A percentile compares a stretch with the other conserved stretches of the same genome.
These are phyloP conservation scores for Penicillium bialowiezense DNA, from an alignment of 495 filamentous ascomycete genomes.

Conservation along the genomic window DNA sequence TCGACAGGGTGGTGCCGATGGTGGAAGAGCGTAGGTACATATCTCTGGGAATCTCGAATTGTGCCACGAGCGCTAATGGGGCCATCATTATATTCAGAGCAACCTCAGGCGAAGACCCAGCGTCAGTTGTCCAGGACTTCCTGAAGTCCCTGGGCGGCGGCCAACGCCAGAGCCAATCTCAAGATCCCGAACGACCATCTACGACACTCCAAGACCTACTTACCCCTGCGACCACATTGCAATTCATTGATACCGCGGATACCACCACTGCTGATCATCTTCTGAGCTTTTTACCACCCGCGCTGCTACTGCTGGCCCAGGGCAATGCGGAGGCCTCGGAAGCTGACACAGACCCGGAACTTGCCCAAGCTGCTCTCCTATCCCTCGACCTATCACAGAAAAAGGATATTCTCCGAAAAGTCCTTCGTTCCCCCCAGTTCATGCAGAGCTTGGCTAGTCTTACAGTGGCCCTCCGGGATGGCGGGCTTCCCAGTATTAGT, in stretches of 20 bases:
- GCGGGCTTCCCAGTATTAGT: conserved; percentile 85
- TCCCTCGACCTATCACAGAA: conserved; percentile 77
- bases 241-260: conserved; percentile 66
- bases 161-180: conserved; percentile 42
- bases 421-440: conserved; percentile 90
- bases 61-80: conserved; percentile 4
- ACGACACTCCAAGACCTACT: conserved; percentile 88
- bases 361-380: conserved; percentile 65
- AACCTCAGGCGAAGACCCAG: conserved; percentile 51
- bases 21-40: conserved; percentile 97
- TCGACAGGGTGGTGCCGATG: conserved; percentile 90
- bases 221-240: conserved; percentile 68
- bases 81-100: conserved; percentile 30
- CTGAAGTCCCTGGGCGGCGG: conserved; percentile 74
- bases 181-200: conserved; percentile 59
- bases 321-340: conserved; percentile 56
- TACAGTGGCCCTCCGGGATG: conserved; percentile 84
- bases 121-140: conserved; percentile 75
- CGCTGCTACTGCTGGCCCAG: conserved; percentile 69
- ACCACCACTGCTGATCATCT: conserved; percentile 67
- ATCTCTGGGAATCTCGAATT: conserved; percentile 31
- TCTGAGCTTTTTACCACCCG: conserved; percentile 70
- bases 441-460: conserved; percentile 79
- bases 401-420: conserved; percentile 72
- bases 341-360: conserved; percentile 62